Conservation (phyloP, 2,329 filamentous ascomycete species). For the Trichothecium sympodiale region DNA sequence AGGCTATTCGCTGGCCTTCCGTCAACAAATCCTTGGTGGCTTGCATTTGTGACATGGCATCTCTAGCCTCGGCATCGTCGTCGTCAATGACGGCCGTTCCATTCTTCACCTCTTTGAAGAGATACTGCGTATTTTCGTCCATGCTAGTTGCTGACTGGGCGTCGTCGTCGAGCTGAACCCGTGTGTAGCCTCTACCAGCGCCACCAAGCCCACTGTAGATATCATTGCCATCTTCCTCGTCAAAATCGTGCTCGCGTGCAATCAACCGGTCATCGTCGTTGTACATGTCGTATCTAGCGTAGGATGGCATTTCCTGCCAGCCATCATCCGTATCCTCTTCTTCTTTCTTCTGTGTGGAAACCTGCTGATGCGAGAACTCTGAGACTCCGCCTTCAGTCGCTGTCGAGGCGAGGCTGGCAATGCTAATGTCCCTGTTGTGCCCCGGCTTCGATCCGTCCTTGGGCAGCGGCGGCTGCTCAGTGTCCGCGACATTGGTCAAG, state of each 20-base stretch:
- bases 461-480: no score
- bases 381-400: conserved; percentile 2
- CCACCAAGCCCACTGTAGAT: conserved; percentile 72
- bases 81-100: conserved; percentile 53
- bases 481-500: no score
- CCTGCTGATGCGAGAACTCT: conserved; percentile 84
- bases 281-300: conserved; percentile 88
- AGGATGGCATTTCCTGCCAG: conserved; percentile 93
- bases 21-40: conserved; percentile 92
- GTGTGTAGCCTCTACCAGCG: conserved; percentile 88
- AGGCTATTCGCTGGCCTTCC: conserved; percentile 90
- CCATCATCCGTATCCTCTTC: conserved; percentile 50
- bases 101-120: conserved; percentile 63
- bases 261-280: conserved; percentile 85
- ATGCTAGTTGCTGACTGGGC: conserved; percentile 87
- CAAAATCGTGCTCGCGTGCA: conserved; percentile 67
- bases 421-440: conserved; percentile 1
- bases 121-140: conserved; percentile 93
- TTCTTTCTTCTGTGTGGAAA: conserved; percentile 45
- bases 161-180: conserved; percentile 91
- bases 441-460: no score
- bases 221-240: conserved; percentile 55
- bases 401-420: background rate
- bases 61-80: conserved; percentile 72
- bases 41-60: conserved; percentile 82